These are phyloP conservation scores for Isatis lusitanica DNA, from an alignment of 441 rosid genomes.

Conservation along the genomic window DNA sequence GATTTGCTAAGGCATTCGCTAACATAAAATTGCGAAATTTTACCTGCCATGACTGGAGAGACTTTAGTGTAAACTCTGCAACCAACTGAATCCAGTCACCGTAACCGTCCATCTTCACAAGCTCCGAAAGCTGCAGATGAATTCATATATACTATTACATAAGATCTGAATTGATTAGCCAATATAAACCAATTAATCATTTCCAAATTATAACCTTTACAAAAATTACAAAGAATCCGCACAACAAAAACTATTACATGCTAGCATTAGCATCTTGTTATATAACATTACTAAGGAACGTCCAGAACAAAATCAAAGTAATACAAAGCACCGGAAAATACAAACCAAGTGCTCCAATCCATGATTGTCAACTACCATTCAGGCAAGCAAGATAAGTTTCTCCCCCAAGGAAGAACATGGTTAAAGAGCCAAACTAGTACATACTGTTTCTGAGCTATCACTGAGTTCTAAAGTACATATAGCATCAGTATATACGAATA, in stretches of 20 bases:
- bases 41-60: slow-evolving; percentile 99
- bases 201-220: slow-evolving; percentile 9
- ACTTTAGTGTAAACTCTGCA: slow-evolving; percentile 93
- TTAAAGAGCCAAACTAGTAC: not conserved
- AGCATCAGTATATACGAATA: slow-evolving; percentile 11
- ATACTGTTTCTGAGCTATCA: slow-evolving; percentile 13
- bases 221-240: not conserved
- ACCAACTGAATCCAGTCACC: slow-evolving; percentile 97
- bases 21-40: slow-evolving; percentile 20
- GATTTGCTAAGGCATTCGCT: not conserved
- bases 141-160: slow-evolving; percentile 30
- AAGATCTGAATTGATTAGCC: slow-evolving; percentile 13
- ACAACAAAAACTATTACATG: not conserved
- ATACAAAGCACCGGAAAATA: slow-evolving; percentile 8
- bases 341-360: not conserved
- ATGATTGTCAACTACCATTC: slow-evolving; percentile 12
- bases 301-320: slow-evolving; percentile 4
- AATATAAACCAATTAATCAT: slow-evolving; percentile 4
- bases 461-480: slow-evolving; percentile 7
- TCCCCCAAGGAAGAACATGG: not conserved
- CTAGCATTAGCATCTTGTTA: not conserved
- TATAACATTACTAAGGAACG: slow-evolving; percentile 14
- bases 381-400: slow-evolving; percentile 3
- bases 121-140: slow-evolving; percentile 88
- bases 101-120: slow-evolving; percentile 95